These are phyloP conservation scores for Thelonectria blattea DNA, from an alignment of 2,329 filamentous ascomycete species.

Conservation along the genomic window DNA sequence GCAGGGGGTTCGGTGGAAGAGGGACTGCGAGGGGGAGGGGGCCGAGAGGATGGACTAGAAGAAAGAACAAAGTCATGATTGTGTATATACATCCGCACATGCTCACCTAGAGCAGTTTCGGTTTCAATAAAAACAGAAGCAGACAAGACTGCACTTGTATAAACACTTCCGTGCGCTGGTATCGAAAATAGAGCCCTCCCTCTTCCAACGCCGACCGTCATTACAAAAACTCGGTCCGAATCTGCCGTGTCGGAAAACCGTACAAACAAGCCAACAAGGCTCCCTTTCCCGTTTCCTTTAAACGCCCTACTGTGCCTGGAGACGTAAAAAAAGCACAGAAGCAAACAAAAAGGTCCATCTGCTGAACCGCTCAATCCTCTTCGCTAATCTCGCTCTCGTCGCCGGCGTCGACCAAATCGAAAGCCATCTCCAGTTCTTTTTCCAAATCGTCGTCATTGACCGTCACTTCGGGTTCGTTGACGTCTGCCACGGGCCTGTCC, in stretches of 20 bases:
- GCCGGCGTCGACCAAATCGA: constrained; percentile 50
- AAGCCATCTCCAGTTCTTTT: constrained; percentile 58
- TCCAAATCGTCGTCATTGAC: constrained; percentile 47
- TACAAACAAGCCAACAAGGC: not conserved
- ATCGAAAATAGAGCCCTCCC: constrained; percentile 6
- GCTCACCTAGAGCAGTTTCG: no score
- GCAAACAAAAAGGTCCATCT: not conserved
- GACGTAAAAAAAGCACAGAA: not conserved
- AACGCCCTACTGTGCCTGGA: constrained; percentile 9
- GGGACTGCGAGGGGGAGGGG: constrained; percentile 30
- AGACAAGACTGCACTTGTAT: no score
- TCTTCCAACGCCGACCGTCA: constrained; percentile 15
- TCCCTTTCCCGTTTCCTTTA: constrained; percentile 1
- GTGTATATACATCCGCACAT: no score
- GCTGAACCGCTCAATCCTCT: constrained; percentile 57
- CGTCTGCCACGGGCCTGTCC: constrained; percentile 37
- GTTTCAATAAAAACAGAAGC: not conserved
- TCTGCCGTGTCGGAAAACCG: not conserved
- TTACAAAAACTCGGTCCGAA: constrained; percentile 12
- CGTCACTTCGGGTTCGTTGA: constrained; percentile 37
- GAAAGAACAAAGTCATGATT: not conserved
- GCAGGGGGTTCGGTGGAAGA: constrained; percentile 35
- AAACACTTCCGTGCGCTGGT: constrained; percentile 11
- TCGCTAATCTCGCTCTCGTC: constrained; percentile 72
- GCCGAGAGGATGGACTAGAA: constrained; percentile 24